Evolutionary conservation across 371 early-diverging fungal genomes (phyloP).

Genomic region (Apophysomyces ossiformis): DNA sequence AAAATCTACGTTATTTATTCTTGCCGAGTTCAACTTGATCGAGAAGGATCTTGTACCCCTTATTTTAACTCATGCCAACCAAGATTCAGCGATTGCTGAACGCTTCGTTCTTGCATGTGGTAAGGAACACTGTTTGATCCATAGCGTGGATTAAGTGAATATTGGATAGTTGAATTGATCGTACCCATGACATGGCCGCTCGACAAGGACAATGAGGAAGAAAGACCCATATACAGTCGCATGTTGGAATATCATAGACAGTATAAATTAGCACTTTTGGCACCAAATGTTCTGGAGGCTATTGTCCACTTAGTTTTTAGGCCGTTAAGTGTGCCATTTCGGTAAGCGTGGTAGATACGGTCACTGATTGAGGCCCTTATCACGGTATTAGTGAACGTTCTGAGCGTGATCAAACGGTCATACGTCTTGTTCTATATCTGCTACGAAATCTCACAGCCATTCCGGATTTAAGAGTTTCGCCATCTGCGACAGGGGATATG

Average conservation of each 20-base stretch:
- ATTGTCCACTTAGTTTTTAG: slow-evolving; percentile 50
- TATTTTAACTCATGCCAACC: slow-evolving; percentile 58
- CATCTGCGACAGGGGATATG: slow-evolving; percentile 46
- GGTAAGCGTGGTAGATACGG: slow-evolving; percentile 23
- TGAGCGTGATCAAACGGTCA: slow-evolving; percentile 68
- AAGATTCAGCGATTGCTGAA: slow-evolving; percentile 35
- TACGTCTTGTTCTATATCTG: slow-evolving; percentile 76
- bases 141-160: not conserved
- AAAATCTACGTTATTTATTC: slow-evolving; percentile 63
- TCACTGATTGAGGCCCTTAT: slow-evolving; percentile 11
- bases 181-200: slow-evolving; percentile 78
- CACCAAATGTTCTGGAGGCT: slow-evolving; percentile 56
- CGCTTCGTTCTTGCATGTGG: slow-evolving; percentile 65
- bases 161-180: slow-evolving; percentile 66
- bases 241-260: slow-evolving; percentile 59
- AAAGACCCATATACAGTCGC: slow-evolving; percentile 35
- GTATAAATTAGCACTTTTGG: slow-evolving; percentile 75
- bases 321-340: slow-evolving; percentile 55
- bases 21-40: slow-evolving; percentile 76
- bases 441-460: slow-evolving; percentile 86
- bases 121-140: slow-evolving; percentile 26
- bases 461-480: slow-evolving; percentile 62
- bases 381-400: slow-evolving; percentile 52
- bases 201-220: slow-evolving; percentile 52
- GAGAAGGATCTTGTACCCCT: slow-evolving; percentile 83